phyloP scores from a whole-genome alignment of 805 yeast species.

The Wickerhamiella allomyrinae region DNA sequence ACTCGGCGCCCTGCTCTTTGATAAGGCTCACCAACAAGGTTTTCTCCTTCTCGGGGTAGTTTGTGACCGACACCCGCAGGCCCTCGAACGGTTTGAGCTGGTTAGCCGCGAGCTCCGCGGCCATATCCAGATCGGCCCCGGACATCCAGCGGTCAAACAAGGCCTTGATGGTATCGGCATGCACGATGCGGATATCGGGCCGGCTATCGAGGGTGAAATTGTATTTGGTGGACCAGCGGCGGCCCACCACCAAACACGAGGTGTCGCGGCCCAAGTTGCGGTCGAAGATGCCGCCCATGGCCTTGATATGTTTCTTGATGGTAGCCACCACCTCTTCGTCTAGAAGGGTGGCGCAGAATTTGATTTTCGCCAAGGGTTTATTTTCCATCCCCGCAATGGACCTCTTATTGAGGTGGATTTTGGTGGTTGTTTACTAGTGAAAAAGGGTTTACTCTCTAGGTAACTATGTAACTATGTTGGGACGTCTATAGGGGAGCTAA shows the following conservation, averaged over 20 bases:
- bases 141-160: constrained; percentile 39
- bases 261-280: constrained; percentile 7
- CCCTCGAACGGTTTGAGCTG: constrained; percentile 21
- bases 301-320: constrained; percentile 8
- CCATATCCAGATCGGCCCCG: constrained; percentile 31
- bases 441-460: too few relatives aligned
- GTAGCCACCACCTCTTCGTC: constrained; percentile 11
- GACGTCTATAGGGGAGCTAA: too few relatives aligned
- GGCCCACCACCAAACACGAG: constrained; percentile 37
- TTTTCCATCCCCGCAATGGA: neutral
- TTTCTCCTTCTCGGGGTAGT: constrained; percentile 21
- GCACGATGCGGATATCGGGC: constrained; percentile 43
- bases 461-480: too few relatives aligned
- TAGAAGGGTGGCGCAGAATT: constrained; percentile 10
- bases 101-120: constrained; percentile 16
- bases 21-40: constrained; percentile 18
- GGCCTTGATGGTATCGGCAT: constrained; percentile 31
- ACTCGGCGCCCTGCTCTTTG: constrained; percentile 24
- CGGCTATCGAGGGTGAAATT: constrained; percentile 30
- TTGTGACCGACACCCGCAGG: constrained; percentile 27
- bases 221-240: constrained; percentile 39
- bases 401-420: too few relatives aligned
- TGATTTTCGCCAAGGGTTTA: neutral
- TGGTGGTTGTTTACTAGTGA: neutral
- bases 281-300: constrained; percentile 15